Evolutionary conservation across 139 green algal species (phyloP).

Genomic region (Trebouxia sp.): DNA sequence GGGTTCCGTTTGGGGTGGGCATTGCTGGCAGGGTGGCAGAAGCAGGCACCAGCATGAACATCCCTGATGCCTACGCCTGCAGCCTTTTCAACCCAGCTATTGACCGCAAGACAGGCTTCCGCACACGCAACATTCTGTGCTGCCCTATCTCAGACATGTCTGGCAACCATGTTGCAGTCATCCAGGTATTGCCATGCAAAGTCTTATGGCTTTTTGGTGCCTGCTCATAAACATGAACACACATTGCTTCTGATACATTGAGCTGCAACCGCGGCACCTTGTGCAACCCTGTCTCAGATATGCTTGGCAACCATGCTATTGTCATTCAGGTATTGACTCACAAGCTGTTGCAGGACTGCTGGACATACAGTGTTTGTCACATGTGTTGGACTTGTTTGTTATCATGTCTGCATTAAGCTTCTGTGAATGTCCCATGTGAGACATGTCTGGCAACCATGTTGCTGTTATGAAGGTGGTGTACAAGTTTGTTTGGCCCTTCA

Average conservation of each 20-base stretch:
- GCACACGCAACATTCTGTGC: constrained; percentile 64
- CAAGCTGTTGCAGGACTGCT: too few relatives aligned
- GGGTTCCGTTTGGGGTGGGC: constrained; percentile 17
- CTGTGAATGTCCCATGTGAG: constrained; percentile 51
- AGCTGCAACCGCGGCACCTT: too few relatives aligned
- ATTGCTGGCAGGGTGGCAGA: constrained; percentile 29
- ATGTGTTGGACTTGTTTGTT: too few relatives aligned
- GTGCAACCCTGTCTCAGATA: too few relatives aligned
- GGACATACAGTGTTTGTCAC: too few relatives aligned
- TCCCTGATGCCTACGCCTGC: constrained; percentile 61
- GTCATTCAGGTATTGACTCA: too few relatives aligned
- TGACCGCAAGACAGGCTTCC: constrained; percentile 58
- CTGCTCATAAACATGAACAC: too few relatives aligned
- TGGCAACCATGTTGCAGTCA: constrained; percentile 64
- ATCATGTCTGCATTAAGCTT: too few relatives aligned
- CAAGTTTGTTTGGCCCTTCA: too few relatives aligned
- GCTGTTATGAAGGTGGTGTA: constrained; percentile 63
- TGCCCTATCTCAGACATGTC: constrained; percentile 57
- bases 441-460: constrained; percentile 57
- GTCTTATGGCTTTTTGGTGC: too few relatives aligned
- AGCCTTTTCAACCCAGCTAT: constrained; percentile 60
- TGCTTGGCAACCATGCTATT: too few relatives aligned
- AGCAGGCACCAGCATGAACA: constrained; percentile 61
- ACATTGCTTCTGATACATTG: too few relatives aligned
- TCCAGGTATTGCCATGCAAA: constrained; percentile 55